phyloP scores from a whole-genome alignment of 768 basidiomycete genomes.

The Pseudohyphozyma bogoriensis region DNA sequence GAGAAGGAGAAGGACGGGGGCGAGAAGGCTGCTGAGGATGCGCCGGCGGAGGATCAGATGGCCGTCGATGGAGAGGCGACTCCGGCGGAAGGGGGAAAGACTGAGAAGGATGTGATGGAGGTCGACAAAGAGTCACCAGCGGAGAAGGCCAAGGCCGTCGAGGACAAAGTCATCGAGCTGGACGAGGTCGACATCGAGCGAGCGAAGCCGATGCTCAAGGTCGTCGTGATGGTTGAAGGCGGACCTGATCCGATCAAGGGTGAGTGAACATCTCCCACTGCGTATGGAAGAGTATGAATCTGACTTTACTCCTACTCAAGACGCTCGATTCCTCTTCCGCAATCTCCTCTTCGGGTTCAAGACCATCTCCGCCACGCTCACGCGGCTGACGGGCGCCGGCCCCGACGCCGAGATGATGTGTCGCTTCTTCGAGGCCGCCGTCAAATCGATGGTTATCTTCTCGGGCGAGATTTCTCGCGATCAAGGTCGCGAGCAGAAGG shows the following conservation, averaged over 20 bases:
- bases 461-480: constrained; percentile 55
- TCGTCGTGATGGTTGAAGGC: constrained; percentile 67
- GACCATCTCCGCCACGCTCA: constrained; percentile 61
- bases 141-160: constrained; percentile 4
- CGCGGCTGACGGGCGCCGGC: constrained; percentile 60
- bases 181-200: constrained; percentile 70
- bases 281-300: too few relatives aligned
- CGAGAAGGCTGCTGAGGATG: neutral
- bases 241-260: constrained; percentile 73
- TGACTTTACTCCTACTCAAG: constrained; percentile 43
- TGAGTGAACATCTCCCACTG: too few relatives aligned
- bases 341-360: constrained; percentile 82
- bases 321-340: constrained; percentile 74
- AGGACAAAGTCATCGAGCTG: constrained; percentile 33
- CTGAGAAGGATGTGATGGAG: constrained; percentile 36
- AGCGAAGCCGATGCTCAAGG: constrained; percentile 66
- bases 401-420: constrained; percentile 81
- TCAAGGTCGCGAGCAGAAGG: constrained; percentile 47
- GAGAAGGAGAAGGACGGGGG: neutral
- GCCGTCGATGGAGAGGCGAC: neutral
- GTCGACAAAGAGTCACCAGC: constrained; percentile 1
- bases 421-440: constrained; percentile 72
- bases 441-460: constrained; percentile 75
- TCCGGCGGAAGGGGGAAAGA: constrained; percentile 9
- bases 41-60: constrained; percentile 1